Evolutionary conservation across 768 basidiomycete genomes (phyloP), one percentile per base, ranked within the genome.

Genomic region (Agaricus bisporus): DNA sequence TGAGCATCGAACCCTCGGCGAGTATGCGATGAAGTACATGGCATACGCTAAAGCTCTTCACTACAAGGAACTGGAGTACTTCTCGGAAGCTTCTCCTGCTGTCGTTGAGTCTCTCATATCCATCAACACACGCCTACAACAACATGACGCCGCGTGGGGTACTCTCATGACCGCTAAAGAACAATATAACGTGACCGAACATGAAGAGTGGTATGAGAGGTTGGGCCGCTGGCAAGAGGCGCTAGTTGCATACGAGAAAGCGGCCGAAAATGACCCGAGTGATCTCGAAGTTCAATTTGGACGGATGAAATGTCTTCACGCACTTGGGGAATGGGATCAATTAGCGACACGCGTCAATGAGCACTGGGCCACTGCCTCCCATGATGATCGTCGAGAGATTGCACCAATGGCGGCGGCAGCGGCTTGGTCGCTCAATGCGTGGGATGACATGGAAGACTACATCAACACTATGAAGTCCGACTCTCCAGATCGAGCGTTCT

Each of bases 391-490:
- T 44, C 80, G 86, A 49, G 87, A 90, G 68, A 97, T 98, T 58
- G 94, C 97, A 0, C 95, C 97, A 0, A 87, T 99, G 76, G 97
- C 95, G 0, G 91, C 97, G 1, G 95, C 95, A 0, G 95, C 97
- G 1, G 91, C 94, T 2, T 99, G 97, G 95, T 92, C 92, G 2
- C 71, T 98, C 52, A 86, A 88, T 59, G 95, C 98, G 61, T 99
- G 97, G 97, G 94, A 98, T 60, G 80, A 86, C 3, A 99, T 99
- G 97, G 97, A 98, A 42, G 86, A 93, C 60, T 98, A 98, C 66
- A 95, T 99, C 51, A 77, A 80, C 4, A 89, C 88, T 2, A 95
- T 99, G 91, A 91, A 90, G 66, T 70, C 76, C 20, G 95, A 98
- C 64, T 94, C 95, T 3, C 83, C 94, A 0, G 97, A 99, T 68